These are phyloP conservation scores for Podaxis sp. DNA, from an alignment of 768 basidiomycete species.

Conservation along the genomic window DNA sequence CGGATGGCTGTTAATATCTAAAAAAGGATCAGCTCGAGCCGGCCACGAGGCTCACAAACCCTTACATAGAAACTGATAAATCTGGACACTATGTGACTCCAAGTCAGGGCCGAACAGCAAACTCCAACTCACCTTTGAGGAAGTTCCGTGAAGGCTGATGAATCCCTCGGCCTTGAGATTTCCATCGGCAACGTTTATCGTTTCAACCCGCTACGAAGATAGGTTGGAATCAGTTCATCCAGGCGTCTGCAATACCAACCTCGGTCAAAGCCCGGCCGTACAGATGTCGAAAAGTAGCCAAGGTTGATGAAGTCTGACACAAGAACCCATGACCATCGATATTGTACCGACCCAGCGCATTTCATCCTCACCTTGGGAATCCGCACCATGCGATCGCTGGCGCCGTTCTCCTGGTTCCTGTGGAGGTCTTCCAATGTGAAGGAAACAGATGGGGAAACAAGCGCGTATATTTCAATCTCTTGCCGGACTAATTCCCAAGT, in stretches of 20 bases:
- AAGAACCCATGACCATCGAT: slow-evolving; percentile 3
- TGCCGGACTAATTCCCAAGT: slow-evolving; percentile 67
- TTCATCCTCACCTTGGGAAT: slow-evolving; percentile 60
- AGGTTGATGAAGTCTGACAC: slow-evolving; percentile 57
- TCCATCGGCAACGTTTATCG: slow-evolving; percentile 48
- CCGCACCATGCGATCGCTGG: slow-evolving; percentile 48
- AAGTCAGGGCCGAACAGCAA: slow-evolving; percentile 8
- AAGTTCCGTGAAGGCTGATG: slow-evolving; percentile 73
- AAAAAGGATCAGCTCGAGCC: slow-evolving; percentile 2
- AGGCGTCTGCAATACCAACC: slow-evolving; percentile 37
- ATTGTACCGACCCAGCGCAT: background rate
- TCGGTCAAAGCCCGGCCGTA: slow-evolving; percentile 72
- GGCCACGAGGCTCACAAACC: slow-evolving; percentile 15
- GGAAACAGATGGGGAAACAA: slow-evolving; percentile 67
- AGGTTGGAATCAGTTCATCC: background rate
- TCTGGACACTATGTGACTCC: slow-evolving; percentile 38
- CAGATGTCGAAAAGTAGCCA: slow-evolving; percentile 69
- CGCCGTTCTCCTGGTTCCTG: slow-evolving; percentile 31
- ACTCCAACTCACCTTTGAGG: slow-evolving; percentile 56
- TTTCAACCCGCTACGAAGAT: slow-evolving; percentile 60
- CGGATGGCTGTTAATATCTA: slow-evolving; percentile 81
- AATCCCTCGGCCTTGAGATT: slow-evolving; percentile 72
- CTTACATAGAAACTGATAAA: slow-evolving; percentile 87
- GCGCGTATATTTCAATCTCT: slow-evolving; percentile 70
- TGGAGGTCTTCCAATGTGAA: slow-evolving; percentile 65